These are phyloP conservation scores for Sambucus nigra DNA, from an alignment of 129 eudicot genomes.

Conservation along the genomic window DNA sequence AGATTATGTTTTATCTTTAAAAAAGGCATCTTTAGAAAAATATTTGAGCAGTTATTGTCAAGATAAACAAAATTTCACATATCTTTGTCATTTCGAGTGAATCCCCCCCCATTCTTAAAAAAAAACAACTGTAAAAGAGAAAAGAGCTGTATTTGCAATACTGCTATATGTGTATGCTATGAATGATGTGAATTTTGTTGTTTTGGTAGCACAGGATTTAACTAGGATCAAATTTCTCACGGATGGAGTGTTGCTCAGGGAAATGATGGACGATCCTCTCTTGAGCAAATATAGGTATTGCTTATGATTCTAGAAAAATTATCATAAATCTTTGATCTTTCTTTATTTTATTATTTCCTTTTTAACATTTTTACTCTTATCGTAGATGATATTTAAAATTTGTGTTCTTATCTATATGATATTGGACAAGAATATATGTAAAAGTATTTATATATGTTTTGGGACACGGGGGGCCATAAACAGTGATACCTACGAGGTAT, in stretches of 20 bases:
- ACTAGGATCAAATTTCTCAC: constrained; percentile 95
- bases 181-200: constrained; percentile 16
- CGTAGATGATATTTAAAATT: not conserved
- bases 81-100: not conserved
- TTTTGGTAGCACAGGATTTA: constrained; percentile 54
- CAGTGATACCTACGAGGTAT: too few species aligned
- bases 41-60: not conserved
- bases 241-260: constrained; percentile 92
- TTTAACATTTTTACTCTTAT: not conserved
- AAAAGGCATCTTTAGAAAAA: not conserved
- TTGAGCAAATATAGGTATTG: constrained; percentile 81
- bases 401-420: not conserved
- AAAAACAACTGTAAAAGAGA: not conserved
- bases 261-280: constrained; percentile 99
- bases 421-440: too few species aligned
- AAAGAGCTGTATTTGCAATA: not conserved
- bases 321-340: not conserved
- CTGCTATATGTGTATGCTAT: constrained; percentile 9
- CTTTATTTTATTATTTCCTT: not conserved
- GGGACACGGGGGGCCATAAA: too few species aligned
- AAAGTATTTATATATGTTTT: too few species aligned
- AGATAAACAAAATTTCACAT: not conserved
- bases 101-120: too few species aligned
- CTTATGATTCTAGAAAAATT: constrained; percentile 2
- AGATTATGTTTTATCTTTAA: not conserved